These are phyloP conservation scores for Platanthera guangdongensis DNA, from an alignment of 106 monocot species.

Conservation along the genomic window DNA sequence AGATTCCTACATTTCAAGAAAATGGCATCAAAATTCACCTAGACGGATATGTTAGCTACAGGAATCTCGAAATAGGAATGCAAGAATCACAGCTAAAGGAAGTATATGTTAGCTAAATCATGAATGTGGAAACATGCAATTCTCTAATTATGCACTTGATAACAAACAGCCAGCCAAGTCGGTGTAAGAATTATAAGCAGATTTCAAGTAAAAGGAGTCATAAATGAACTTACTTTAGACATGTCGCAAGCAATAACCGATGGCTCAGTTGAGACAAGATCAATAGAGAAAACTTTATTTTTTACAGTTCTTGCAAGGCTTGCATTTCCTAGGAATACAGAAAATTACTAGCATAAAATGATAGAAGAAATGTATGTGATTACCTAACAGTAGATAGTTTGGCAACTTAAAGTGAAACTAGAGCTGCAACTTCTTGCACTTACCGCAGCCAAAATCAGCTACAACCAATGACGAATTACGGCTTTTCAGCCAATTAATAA, in stretches of 20 bases:
- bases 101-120: background rate
- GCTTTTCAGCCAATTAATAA: conserved; percentile 76
- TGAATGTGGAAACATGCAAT: no score
- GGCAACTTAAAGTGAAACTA: background rate
- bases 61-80: no score
- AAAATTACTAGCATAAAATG: background rate
- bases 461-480: conserved; percentile 52
- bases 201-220: background rate
- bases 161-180: background rate
- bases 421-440: conserved; percentile 14
- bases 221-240: conserved; percentile 56
- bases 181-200: background rate
- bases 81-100: background rate
- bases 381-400: background rate
- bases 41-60: no score
- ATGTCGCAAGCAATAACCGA: conserved; percentile 98
- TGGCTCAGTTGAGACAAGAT: conserved; percentile 83
- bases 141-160: background rate
- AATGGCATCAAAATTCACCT: no score
- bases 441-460: conserved; percentile 99
- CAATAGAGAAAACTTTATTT: conserved; percentile 92
- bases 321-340: conserved; percentile 62
- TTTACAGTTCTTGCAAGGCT: conserved; percentile 68
- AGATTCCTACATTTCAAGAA: no score
- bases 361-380: background rate